Evolutionary conservation across 352 stramenopile genomes (phyloP).

Genomic region (Pythium scleroteichum): DNA sequence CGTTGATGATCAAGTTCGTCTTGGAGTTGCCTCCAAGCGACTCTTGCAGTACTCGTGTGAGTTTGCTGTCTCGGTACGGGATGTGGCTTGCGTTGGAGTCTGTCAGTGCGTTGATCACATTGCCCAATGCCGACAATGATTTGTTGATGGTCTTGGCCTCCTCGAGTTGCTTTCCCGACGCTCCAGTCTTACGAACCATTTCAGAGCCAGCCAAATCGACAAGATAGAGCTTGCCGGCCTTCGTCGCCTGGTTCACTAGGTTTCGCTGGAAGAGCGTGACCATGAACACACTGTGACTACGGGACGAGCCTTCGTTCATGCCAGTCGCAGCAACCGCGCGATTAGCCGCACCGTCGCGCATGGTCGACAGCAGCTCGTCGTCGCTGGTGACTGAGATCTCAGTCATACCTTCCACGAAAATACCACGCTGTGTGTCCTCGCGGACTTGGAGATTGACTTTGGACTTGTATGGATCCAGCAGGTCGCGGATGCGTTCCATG

Average conservation of each 20-base stretch:
- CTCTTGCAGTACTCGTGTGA: slow-evolving; percentile 92
- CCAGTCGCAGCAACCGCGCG: slow-evolving; percentile 88
- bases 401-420: slow-evolving; percentile 94
- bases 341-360: slow-evolving; percentile 80
- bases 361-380: slow-evolving; percentile 85
- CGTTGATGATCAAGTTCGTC: slow-evolving; percentile 93
- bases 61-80: slow-evolving; percentile 90
- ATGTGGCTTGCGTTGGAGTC: slow-evolving; percentile 79
- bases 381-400: slow-evolving; percentile 92
- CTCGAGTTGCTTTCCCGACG: slow-evolving; percentile 89
- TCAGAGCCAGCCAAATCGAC: slow-evolving; percentile 95
- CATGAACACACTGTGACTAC: slow-evolving; percentile 93
- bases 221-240: slow-evolving; percentile 90
- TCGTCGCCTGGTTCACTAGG: slow-evolving; percentile 84
- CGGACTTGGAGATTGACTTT: slow-evolving; percentile 91
- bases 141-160: slow-evolving; percentile 98
- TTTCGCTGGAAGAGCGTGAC: slow-evolving; percentile 89
- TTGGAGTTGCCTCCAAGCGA: slow-evolving; percentile 94
- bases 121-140: slow-evolving; percentile 91
- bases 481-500: slow-evolving; percentile 93
- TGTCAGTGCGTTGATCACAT: slow-evolving; percentile 94
- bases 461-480: slow-evolving; percentile 91
- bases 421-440: slow-evolving; percentile 85
- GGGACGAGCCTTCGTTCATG: slow-evolving; percentile 93
- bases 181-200: slow-evolving; percentile 93